Base-by-base conservation (phyloP, 192 early-diverging fungal genomes). In the Dissophora globulifera region DNA sequence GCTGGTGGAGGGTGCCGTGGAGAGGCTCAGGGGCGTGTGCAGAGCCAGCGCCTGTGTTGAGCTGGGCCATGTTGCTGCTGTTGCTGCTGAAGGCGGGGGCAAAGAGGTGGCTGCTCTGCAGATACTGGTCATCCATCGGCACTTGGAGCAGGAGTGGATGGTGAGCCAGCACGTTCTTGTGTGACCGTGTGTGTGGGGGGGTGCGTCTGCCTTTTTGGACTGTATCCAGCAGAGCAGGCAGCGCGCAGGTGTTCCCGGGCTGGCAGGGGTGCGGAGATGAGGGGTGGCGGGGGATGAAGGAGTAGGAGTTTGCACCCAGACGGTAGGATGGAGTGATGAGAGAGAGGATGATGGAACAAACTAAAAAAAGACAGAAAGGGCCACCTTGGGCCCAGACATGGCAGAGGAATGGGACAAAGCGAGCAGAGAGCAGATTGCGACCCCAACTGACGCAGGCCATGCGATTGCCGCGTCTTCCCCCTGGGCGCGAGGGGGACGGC, bases 1-100 rank as follows among this genome's bases (percentile, higher is more conserved):
- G 90, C 64, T 91, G 90, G 74, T 84, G 85, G 31, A 91, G 33
- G 30, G 58, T 65, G 57, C 56, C 62, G 46, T 58, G 33, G 23
- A 62, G 46, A 33, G 20, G 47, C 31, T 63, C 50, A n/a, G 64
- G 29, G 68, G 52, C 61, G 25, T 35, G 52, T 20, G 46, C 50
- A 41, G 56, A 51, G 35, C 27, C 33, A 52, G 53, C 26, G 27
- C 26, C 35, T 20, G 30, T 42, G 43, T 20, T 22, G 48, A 27
- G 25, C n/a, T 54, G 53, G 38, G 65, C 41, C 52, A 49, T 57
- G 46, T 22, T 47, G 31, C 41, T 58, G 42, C 20, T 33, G 52
- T 25, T 40, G 51, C 13, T 62, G 51, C 41, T 52, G n/a, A n/a
- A n/a, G 25, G 46, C 22, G 6, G 33, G 11, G 43, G 19, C 23